Percentiles rank a stretch among this genome's conserved stretches.
Conservation (phyloP, 2,329 filamentous ascomycete genomes). For the Mycocentrospora acerina region DNA sequence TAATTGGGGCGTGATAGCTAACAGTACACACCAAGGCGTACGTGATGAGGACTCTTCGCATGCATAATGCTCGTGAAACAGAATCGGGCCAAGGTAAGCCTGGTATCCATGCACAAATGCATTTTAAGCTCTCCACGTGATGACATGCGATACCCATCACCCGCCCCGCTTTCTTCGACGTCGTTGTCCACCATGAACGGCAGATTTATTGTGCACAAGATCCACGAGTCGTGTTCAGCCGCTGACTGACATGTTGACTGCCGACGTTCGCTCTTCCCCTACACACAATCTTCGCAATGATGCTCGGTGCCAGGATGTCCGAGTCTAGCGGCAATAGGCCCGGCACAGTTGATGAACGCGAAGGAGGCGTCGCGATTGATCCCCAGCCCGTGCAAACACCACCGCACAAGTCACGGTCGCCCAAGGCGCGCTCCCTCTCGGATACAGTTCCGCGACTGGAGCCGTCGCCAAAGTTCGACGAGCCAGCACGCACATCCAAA, state of each 20-base stretch:
- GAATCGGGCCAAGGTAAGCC: too few relatives aligned
- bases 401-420: slow-evolving; percentile 39
- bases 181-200: slow-evolving; percentile 10
- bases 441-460: slow-evolving; percentile 47
- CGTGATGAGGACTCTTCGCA: too few relatives aligned
- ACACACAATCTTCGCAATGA: slow-evolving; percentile 19
- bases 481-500: slow-evolving; percentile 43
- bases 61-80: too few relatives aligned
- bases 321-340: slow-evolving; percentile 12
- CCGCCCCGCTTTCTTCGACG: slow-evolving; percentile 26
- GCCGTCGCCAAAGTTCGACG: slow-evolving; percentile 49
- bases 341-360: slow-evolving; percentile 17
- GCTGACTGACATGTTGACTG: slow-evolving; percentile 27
- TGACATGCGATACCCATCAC: slow-evolving; percentile 15
- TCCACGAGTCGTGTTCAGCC: slow-evolving; percentile 9
- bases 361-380: slow-evolving; percentile 17
- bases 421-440: slow-evolving; percentile 48
- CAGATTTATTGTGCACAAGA: slow-evolving; percentile 1
- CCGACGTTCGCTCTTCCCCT: slow-evolving; percentile 6
- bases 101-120: too few relatives aligned
- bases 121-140: slow-evolving; percentile 17
- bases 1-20: too few relatives aligned
- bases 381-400: slow-evolving; percentile 25
- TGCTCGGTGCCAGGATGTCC: slow-evolving; percentile 23
- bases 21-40: too few relatives aligned